Base-by-base conservation (phyloP, 176 grass and related monocot genomes). In the Eleusine indica region DNA sequence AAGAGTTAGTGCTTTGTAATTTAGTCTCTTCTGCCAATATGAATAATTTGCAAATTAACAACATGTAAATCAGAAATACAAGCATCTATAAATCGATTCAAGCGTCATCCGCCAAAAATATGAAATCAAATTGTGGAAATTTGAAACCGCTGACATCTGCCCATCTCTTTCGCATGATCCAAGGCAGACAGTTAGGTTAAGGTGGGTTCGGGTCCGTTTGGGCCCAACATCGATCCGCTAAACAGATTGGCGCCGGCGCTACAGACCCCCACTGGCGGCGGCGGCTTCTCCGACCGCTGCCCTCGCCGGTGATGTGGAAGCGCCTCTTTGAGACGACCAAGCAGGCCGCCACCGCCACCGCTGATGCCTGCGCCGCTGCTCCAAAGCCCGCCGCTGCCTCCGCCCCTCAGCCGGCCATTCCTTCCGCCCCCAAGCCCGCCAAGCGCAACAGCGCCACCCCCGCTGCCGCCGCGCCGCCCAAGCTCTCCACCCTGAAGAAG, bases 241-340 rank as follows among this genome's bases (percentile, higher is more conserved):
- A 66, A 48, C 37, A 48, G 47, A 4, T 6, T 41, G 17, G 52
- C 73, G 53, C 60, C 48, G 30, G 68, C 75, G 81, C 49, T 61
- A 62, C 69, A 56, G 41, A 47, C 66, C 74, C 14, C n/a, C 75
- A 21, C 47, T 37, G 80, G 66, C 75, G 87, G 61, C 80, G 64
- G 85, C 74, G 52, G 66, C 69, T 66, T 41, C 75, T 79, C 60
- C 68, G 64, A 68, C 35, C 44, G 83, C 54, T 62, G 51, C 77
- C 67, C 66, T 29, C 43, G 19, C 47, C 32, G 70, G 18, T 67
- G 37, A 90, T 90, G 88, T 90, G 83, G 88, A 90, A 90, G 49
- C 78, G 79, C 37, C 73, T 86, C 21, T 80, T 86, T 38, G 78
- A 82, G 71, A 30, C 83, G 48, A 73, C 83, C 6, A 90, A 82